phyloP scores from a whole-genome alignment of 2,329 filamentous ascomycete genomes.

The Teratosphaeria destructans region DNA sequence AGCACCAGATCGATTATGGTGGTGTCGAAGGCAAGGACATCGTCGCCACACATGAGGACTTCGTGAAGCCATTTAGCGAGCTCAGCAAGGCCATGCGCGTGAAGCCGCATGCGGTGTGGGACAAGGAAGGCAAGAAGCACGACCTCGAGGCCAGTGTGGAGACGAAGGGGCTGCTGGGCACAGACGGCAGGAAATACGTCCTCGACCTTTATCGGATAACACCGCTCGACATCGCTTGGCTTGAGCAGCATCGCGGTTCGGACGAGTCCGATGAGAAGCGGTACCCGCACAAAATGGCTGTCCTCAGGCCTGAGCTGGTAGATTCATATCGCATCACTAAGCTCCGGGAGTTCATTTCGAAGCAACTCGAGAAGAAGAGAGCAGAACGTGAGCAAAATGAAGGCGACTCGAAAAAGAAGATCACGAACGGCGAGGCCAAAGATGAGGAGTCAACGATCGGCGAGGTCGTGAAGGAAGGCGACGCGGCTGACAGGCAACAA shows the following conservation, averaged over 20 bases:
- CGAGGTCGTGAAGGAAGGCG: conserved; percentile 18
- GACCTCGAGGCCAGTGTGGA: conserved; percentile 93
- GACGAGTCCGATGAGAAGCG: conserved; percentile 41
- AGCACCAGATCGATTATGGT: conserved; percentile 98
- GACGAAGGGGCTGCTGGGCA: conserved; percentile 94
- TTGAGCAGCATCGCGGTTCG: conserved; percentile 61
- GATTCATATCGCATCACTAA: conserved; percentile 76
- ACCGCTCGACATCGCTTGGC: conserved; percentile 80
- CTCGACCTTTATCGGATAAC: conserved; percentile 92
- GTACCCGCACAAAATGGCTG: conserved; percentile 95
- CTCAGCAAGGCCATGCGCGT: conserved; percentile 83
- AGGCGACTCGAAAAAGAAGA: conserved; percentile 22
- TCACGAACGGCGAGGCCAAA: conserved; percentile 10
- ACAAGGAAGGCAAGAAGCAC: conserved; percentile 84
- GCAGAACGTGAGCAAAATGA: conserved; percentile 23
- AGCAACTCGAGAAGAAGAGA: conserved; percentile 58
- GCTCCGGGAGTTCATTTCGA: conserved; percentile 79
- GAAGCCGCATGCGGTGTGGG: conserved; percentile 94
- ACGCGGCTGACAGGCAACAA: conserved; percentile 29
- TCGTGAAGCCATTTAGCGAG: conserved; percentile 74
- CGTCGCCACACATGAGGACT: conserved; percentile 80
- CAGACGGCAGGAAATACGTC: conserved; percentile 94
- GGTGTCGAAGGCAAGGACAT: conserved; percentile 95
- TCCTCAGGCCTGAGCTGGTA: conserved; percentile 79
- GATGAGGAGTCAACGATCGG: conserved; percentile 9